Base-by-base conservation (phyloP, 768 basidiomycete species). In the Rhizopogon rudus region DNA sequence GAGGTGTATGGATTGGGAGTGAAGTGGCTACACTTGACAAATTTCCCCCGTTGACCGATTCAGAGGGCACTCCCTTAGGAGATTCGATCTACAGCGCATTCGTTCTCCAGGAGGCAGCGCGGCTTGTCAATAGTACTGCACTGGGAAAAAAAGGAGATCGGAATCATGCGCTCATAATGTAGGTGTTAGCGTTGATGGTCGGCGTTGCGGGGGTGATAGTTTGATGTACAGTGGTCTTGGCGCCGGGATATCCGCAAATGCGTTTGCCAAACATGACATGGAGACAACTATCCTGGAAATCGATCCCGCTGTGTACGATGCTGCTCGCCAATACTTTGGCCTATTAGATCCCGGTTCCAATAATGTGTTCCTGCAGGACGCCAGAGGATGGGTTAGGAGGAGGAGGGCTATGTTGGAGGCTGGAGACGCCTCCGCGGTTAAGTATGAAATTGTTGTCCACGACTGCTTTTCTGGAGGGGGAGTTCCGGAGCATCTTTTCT, bases 401-500 rank as follows among this genome's bases (percentile, higher is more conserved):
- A 69, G 74, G 45, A 77, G 76, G 51, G 25, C 52, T 35, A 60
- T 60, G 44, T 67, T 67, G 8, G 71, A 73, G 17, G 45, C 57
- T 42, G 50, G 51, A 20, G 17, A 52, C 13, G 35, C 45, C n/a
- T 43, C 14, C 28, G 17, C n/a, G 41, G 33, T 60, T 8, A 52
- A 51, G 7, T 92, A 82, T 64, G 87, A 91, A 60, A 77, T 87
- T 58, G 81, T 93, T 40, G 75, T 96, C 0, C 96, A 98, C 61
- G 95, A 96, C 63, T 91, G 91, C 64, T 98, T 97, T 67, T 93
- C 93, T 8, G 96, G 95, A 8, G 96, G 96, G 3, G 84, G 83
- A n/a, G 85, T 98, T 2, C 93, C 96, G 0, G 75, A 84, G 39
- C 87, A 92, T 63, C 73, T 98, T 51, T 98, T 88, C 71, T 91